Evolutionary conservation across 768 basidiomycete species (phyloP), one percentile per base, ranked within the genome.

Genomic region (Calocera cornea): DNA sequence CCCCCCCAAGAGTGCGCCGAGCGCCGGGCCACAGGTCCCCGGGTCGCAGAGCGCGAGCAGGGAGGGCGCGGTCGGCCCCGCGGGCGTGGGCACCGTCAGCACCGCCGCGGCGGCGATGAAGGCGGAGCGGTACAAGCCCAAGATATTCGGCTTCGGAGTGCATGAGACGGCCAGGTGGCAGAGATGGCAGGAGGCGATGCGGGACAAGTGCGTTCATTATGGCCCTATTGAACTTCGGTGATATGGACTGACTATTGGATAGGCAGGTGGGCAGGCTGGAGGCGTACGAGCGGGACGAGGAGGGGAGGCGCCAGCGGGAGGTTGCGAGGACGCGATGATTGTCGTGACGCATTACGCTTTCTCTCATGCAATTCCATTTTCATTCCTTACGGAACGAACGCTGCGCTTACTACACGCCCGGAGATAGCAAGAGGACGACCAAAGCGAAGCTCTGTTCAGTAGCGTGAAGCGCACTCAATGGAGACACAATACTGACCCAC

Each of bases 111-210:
- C 85, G 1, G 95, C 95, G 8, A 73, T 90, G 67, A 95, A 95
- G 78, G 91, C 92, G 31, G 97, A 98, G 74, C 77, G 92, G 71
- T 95, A 97, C 76, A 82, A 90, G 66, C 95, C 95, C 34, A 86
- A 87, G 74, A 95, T 98, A 65, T 98, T 97, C 77, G 97, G 97
- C 1, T 99, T 99, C 83, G 92, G 94, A 77, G 80, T 98, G 38
- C 84, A 97, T 73, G 97, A 98, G 79, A 87, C 85, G 68, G 95
- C 95, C 19, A 95, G 89, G 77, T 77, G 97, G 71, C 89, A 94
- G 75, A 81, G 95, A 72, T 99, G 97, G 97, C 92, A 98, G 77
- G 92, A 93, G 78, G 95, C 92, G 2, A 84, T 89, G 40, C 79
- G 95, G 66, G 95, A 98, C 77, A 83, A 84, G 92, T 89, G 69